phyloP scores from a whole-genome alignment of 1,284 basidiomycete genomes.

The Omphalotus olearius region DNA sequence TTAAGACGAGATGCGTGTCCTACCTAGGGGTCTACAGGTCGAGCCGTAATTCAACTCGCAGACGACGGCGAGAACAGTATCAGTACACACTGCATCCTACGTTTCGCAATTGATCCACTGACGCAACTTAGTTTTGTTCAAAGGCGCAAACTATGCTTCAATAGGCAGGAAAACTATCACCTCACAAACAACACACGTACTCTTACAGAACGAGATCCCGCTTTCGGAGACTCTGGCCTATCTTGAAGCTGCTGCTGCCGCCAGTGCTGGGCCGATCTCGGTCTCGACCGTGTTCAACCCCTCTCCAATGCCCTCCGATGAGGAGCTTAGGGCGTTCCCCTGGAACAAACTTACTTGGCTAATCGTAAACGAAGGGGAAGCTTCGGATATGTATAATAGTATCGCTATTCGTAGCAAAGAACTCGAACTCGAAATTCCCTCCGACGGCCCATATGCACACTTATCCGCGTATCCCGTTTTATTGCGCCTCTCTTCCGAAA shows the following conservation, averaged over 20 bases:
- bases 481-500: conserved; percentile 18
- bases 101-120: background rate
- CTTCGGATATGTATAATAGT: conserved; percentile 30
- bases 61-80: conserved; percentile 56
- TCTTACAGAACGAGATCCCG: conserved; percentile 58
- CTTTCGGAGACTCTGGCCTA: conserved; percentile 34
- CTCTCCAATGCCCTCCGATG: conserved; percentile 43
- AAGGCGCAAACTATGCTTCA: conserved; percentile 48
- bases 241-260: conserved; percentile 19
- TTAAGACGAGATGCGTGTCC: background rate
- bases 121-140: conserved; percentile 41
- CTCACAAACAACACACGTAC: conserved; percentile 37
- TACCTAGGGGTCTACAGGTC: conserved; percentile 43
- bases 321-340: conserved; percentile 37
- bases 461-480: conserved; percentile 12
- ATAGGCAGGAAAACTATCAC: conserved; percentile 29
- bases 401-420: conserved; percentile 17
- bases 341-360: conserved; percentile 51
- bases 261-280: conserved; percentile 16
- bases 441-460: conserved; percentile 8
- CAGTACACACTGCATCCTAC: conserved; percentile 29
- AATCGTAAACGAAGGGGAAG: conserved; percentile 51
- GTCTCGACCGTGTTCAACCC: conserved; percentile 47
- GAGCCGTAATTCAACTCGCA: conserved; percentile 54
- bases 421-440: background rate